Evolutionary conservation across 495 filamentous ascomycete species (phyloP), one percentile per base, ranked within the genome.

Genomic region (Penicillium salamii): DNA sequence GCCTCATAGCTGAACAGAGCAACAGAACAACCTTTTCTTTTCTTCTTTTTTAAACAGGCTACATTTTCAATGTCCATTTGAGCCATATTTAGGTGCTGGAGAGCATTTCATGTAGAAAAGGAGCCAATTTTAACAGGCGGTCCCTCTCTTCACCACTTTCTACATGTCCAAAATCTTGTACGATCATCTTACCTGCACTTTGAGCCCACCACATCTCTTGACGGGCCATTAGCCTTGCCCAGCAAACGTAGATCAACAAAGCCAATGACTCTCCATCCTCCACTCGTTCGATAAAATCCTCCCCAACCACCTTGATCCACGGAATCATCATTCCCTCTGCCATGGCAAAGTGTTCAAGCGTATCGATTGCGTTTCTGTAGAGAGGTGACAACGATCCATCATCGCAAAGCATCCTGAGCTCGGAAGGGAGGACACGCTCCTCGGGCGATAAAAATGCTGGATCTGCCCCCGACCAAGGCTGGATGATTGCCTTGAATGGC

Each of bases 181-280:
- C 43, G 17, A 46, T 35, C 1, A 6, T 24, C 14, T 37, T 1
- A 13, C 43, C 43, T 1, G 43, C 43, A 3, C 36, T n/a, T 26
- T 13, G 36, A 4, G 32, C 43, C 43, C 43, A 46, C 43, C 32
- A 46, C 20, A 24, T 29, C 20, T 46, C 32, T 17, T 46, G 23
- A 7, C 20, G 8, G 4, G 29, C 43, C 32, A 46, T 14, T 7
- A 46, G 15, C 8, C 31, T 32, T 6, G 29, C 32, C 43, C 43
- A 46, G n/a, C 31, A 46, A 17, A 36, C 21, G n/a, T 46, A 46
- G 12, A 46, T 37, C 3, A 36, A 18, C 31, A 46, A 37, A 6
- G 31, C 43, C 33, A 37, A 7, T 3, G 33, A 19, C 32, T 46
- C 43, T 37, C 34, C n/a, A 8, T 46, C 17, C 34, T 21, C 21